phyloP scores from a whole-genome alignment of 2,329 filamentous ascomycete species.

The Neobulgaria alba region DNA sequence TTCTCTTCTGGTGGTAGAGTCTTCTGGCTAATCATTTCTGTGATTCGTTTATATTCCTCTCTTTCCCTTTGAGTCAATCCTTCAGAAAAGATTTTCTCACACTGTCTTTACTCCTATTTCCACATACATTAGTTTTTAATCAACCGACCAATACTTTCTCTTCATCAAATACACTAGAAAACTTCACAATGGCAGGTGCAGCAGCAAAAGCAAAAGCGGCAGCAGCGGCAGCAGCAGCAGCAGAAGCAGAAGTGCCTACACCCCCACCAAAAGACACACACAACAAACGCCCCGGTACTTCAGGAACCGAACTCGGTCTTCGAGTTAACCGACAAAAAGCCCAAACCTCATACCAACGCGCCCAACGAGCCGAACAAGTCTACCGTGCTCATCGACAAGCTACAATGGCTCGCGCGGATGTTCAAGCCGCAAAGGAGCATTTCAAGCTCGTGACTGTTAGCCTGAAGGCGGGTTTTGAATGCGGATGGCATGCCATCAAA shows the following conservation, averaged over 20 bases:
- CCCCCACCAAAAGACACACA: neutral
- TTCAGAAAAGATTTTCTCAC: neutral
- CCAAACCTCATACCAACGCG: conserved; percentile 15
- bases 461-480: conserved; percentile 8
- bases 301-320: conserved; percentile 16
- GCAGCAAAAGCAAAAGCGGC: too few species aligned
- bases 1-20: neutral
- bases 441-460: conserved; percentile 10
- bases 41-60: neutral
- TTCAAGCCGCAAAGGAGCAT: conserved; percentile 16
- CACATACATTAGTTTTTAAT: neutral
- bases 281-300: neutral
- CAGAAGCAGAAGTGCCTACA: neutral
- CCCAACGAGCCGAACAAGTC: conserved; percentile 19
- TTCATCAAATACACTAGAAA: too few species aligned
- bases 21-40: neutral
- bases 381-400: conserved; percentile 20
- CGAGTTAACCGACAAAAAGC: conserved; percentile 18
- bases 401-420: conserved; percentile 13
- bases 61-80: neutral
- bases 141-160: too few species aligned
- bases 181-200: too few species aligned
- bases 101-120: neutral
- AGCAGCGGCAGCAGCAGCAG: too few species aligned
- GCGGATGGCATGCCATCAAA: conserved; percentile 6